Evolutionary conservation across 2,329 filamentous ascomycete genomes (phyloP).

Genomic region (Cordyceps militaris): DNA sequence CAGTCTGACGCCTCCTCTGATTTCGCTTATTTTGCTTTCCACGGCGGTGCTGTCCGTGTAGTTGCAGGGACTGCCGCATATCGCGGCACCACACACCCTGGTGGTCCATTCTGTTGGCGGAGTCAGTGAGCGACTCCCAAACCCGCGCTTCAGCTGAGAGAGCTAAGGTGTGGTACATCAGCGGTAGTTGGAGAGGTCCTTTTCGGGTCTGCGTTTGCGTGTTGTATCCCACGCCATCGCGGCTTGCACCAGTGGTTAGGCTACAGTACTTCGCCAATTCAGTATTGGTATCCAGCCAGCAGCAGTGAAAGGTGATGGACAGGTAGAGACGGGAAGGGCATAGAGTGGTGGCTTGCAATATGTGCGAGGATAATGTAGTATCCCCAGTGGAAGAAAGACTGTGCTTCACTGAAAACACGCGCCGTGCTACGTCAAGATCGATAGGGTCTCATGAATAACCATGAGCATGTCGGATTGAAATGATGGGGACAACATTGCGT

Average conservation of each 20-base stretch:
- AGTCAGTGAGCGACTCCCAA: background rate
- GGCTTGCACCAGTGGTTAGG: background rate
- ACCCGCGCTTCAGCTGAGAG: background rate
- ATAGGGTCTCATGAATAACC: too few relatives aligned
- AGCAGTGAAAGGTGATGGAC: background rate
- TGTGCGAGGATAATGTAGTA: background rate
- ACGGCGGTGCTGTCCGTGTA: background rate
- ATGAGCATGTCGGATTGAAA: too few relatives aligned
- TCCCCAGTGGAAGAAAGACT: background rate
- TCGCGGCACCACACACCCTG: too few relatives aligned
- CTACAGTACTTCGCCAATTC: background rate
- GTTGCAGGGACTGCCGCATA: too few relatives aligned
- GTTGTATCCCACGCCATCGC: slow-evolving; percentile 1
- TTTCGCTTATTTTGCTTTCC: background rate
- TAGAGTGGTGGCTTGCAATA: too few relatives aligned
- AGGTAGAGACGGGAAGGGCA: background rate
- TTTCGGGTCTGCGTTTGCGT: too few relatives aligned
- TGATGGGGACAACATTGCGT: background rate
- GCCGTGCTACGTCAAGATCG: background rate
- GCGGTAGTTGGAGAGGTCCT: too few relatives aligned
- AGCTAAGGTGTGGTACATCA: too few relatives aligned
- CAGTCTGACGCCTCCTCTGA: background rate
- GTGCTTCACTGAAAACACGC: background rate
- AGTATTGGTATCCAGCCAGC: background rate
- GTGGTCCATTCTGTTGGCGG: too few relatives aligned